Percentiles rank a stretch among this genome's conserved stretches.
phyloP scores from a whole-genome alignment of 306 rosid genomes.

The Gillenia trifoliata region DNA sequence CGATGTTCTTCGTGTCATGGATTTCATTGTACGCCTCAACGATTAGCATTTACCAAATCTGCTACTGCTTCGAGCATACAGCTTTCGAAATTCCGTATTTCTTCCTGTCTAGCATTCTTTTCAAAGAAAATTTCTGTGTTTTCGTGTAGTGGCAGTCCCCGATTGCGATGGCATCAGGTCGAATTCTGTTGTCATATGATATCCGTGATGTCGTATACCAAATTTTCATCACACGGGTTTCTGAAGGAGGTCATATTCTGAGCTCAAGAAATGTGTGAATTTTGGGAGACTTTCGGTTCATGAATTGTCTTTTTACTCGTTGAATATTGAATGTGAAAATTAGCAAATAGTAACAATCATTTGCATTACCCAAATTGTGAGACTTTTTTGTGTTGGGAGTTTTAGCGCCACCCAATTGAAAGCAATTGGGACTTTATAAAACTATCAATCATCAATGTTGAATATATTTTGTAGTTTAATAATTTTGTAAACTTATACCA shows the following conservation, averaged over 20 bases:
- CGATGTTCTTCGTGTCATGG: background rate
- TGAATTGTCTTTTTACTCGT: background rate
- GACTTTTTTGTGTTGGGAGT: background rate
- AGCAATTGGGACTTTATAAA: background rate
- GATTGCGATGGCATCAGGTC: no score
- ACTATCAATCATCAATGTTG: no score
- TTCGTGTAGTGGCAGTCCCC: background rate
- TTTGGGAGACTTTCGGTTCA: conserved; percentile 8
- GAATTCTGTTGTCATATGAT: no score
- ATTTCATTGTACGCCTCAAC: no score
- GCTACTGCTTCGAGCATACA: no score
- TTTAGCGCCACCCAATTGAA: background rate
- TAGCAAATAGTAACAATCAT: background rate
- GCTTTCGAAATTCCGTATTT: background rate
- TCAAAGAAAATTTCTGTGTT: background rate
- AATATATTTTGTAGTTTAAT: no score
- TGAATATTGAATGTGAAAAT: background rate
- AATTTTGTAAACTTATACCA: no score
- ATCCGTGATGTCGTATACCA: background rate
- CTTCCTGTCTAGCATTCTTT: background rate
- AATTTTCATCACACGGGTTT: background rate
- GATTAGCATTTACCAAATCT: no score
- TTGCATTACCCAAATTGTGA: background rate
- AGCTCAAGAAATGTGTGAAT: background rate
- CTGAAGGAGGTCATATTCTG: background rate